Evolutionary conservation across 2,329 filamentous ascomycete genomes (phyloP), one percentile per base, ranked within the genome.

Genomic region (Falciphora oryzae): DNA sequence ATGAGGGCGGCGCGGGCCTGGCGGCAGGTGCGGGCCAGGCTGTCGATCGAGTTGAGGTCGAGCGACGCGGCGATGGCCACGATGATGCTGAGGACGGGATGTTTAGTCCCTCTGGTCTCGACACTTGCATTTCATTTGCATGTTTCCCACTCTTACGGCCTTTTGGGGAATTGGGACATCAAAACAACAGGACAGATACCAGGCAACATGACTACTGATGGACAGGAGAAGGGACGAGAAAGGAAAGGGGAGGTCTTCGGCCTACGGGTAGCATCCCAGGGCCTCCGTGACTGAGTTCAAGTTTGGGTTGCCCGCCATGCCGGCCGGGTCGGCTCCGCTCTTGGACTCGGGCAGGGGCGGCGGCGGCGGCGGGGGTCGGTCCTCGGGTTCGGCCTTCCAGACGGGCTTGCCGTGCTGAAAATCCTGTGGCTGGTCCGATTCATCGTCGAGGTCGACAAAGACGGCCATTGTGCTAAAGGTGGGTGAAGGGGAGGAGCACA

Each of bases 1-100:
- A 96, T 80, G 29, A 98, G 83, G 69, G 89, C 91, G 65, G 83
- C 83, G 69, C 91, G 91, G 68, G 96, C 86, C 72, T 91, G 88
- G 63, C 89, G 90, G 75, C 92, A 96, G 64, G 92, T 93, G 64
- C 85, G 86, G 63, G 93, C 91, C 27, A 98, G 85, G 68, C 89
- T 88, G 75, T 96, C 89, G 71, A 97, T 85, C 18, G 91, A 89
- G 75, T 94, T 97, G 62, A 97, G 85, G 74, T 98, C 94, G 74
- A 97, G 86, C 70, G 85, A 84, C 38, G 86, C 84, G 61, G 91
- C 90, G 69, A 97, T 85, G 70, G 89, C 85, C 68, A 87, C 85
- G 70, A 91, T 87, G 73, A 97, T 86, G 71, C 93, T 97, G 79
- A 22, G 58, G 1, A 25, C 62, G 25, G 32, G 32, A 56, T 18